Percentiles rank a stretch among this genome's conserved stretches.
These are phyloP conservation scores for Trichomonascus vanleenenianus DNA, from an alignment of 805 yeast species.

Conservation along the genomic window DNA sequence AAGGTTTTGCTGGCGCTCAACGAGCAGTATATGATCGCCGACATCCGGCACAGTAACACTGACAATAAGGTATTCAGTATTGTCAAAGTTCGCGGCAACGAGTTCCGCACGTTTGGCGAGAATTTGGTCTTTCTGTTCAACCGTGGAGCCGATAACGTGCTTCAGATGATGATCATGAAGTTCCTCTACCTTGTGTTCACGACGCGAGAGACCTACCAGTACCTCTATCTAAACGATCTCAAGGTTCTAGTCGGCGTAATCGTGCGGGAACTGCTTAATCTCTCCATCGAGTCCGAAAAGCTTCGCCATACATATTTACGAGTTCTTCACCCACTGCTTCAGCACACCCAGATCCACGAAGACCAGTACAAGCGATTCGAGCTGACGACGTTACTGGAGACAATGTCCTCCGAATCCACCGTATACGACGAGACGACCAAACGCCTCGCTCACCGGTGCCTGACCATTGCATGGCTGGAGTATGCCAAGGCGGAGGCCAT, in stretches of 20 bases:
- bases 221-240: constrained; percentile 76
- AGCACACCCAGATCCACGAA: constrained; percentile 51
- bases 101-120: constrained; percentile 52
- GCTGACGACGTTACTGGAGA: constrained; percentile 42
- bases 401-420: constrained; percentile 28
- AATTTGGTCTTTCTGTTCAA: constrained; percentile 69
- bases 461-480: constrained; percentile 20
- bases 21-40: constrained; percentile 77
- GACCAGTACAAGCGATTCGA: constrained; percentile 53
- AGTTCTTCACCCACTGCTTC: constrained; percentile 63
- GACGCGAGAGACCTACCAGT: constrained; percentile 51
- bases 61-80: constrained; percentile 44
- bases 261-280: constrained; percentile 66
- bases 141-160: constrained; percentile 57
- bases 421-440: constrained; percentile 17
- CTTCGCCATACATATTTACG: constrained; percentile 65
- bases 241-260: constrained; percentile 78
- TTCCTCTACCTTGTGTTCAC: constrained; percentile 68
- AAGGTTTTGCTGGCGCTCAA: constrained; percentile 66
- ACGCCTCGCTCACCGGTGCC: constrained; percentile 22
- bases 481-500: constrained; percentile 9
- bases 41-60: constrained; percentile 6
- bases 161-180: constrained; percentile 74
- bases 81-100: constrained; percentile 37
- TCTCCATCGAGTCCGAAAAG: constrained; percentile 51